These are phyloP conservation scores for Aspergillus chevalieri DNA, from an alignment of 2,329 filamentous ascomycete species.

Conservation along the genomic window DNA sequence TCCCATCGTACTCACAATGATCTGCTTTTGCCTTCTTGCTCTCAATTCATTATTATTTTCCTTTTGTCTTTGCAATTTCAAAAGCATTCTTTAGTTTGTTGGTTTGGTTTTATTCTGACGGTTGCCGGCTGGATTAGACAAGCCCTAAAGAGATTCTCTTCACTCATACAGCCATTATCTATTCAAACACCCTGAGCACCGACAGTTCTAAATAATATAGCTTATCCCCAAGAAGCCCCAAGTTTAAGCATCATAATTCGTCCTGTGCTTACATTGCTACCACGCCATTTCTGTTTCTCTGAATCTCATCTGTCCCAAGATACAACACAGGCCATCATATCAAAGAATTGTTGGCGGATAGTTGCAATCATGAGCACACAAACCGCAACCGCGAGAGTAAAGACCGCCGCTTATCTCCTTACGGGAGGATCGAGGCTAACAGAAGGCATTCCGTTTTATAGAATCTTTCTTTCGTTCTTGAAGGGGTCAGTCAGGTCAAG, in stretches of 20 bases:
- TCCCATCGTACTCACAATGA: background rate
- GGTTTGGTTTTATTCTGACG: no score
- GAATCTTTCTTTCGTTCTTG: slow-evolving; percentile 82
- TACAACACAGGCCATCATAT: no score
- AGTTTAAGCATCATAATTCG: background rate
- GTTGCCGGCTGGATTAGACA: no score
- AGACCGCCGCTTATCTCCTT: background rate
- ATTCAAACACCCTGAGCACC: background rate
- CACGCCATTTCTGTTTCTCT: no score
- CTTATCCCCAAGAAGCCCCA: background rate
- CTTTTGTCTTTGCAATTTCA: background rate
- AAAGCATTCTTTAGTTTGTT: no score
- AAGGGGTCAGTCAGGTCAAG: slow-evolving; percentile 64
- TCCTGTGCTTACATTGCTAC: no score
- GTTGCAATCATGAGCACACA: slow-evolving; percentile 2
- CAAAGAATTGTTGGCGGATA: no score
- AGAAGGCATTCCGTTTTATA: slow-evolving; percentile 25
- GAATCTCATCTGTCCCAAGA: no score
- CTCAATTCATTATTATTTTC: background rate
- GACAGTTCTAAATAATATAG: background rate
- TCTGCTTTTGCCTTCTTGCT: background rate
- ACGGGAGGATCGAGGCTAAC: background rate
- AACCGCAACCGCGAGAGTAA: slow-evolving; percentile 1
- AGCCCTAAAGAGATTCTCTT: no score
- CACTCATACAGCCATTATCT: background rate